A percentile compares a stretch with the other conserved stretches of the same genome.
Evolutionary conservation across 225 moss, liverwort and hornwort genomes (phyloP).

Genomic region (Pseudoscleropodium purum): DNA sequence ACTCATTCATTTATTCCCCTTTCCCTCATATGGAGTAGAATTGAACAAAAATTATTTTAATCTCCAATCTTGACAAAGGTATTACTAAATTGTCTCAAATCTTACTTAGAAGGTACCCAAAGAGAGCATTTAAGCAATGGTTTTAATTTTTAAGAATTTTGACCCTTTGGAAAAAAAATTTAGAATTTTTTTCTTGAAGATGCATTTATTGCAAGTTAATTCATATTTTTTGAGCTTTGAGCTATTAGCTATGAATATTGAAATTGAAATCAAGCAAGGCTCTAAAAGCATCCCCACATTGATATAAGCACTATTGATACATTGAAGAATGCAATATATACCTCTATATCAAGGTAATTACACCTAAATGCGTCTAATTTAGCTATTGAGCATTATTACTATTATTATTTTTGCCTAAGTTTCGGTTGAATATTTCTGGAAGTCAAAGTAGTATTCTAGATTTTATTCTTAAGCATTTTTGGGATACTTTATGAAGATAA

Average conservation of each 20-base stretch:
- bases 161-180: rapidly evolving
- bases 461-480: too few relatives aligned
- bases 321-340: background rate
- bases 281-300: background rate
- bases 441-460: background rate
- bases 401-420: background rate
- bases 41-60: background rate
- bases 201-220: background rate
- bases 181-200: background rate
- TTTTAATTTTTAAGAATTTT: background rate
- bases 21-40: background rate
- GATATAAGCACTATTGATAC: background rate
- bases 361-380: rapidly evolving
- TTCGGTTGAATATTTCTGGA: background rate
- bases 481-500: background rate
- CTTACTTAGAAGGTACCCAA: background rate
- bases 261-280: background rate
- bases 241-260: background rate
- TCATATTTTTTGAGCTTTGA: background rate
- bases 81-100: background rate
- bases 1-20: background rate
- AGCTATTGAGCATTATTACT: background rate
- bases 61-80: background rate
- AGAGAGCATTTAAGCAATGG: background rate
- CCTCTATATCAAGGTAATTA: background rate